Evolutionary conservation across 345 rosid genomes (phyloP), one percentile per base, ranked within the genome.

Genomic region (Bruguiera gymnorhiza): DNA sequence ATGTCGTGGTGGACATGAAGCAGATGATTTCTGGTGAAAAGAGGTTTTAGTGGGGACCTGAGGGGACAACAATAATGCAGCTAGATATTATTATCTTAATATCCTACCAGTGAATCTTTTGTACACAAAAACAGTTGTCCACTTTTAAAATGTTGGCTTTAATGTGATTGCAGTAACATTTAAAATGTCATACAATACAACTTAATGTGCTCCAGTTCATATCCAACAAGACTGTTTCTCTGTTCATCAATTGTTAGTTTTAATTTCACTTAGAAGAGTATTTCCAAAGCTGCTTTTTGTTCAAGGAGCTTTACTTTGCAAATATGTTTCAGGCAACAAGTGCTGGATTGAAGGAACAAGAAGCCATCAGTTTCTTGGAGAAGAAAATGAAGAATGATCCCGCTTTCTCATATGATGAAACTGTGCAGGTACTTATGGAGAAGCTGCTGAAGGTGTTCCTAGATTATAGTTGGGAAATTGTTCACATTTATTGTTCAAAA

Each of bases 331-430:
- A 96, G 98, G 99, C 98, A 59, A 96, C 99, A 32, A 92, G 99
- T 73, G 98, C 97, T 75, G 99, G 99, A 68, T 81, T 87, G 66
- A 96, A 92, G 79, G 99, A 96, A 72, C 99, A 96, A 79, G 99
- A 96, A 82, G 98, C 99, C 36, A 88, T 96, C 73, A 96, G 90
- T 81, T 96, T 96, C 85, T 77, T 96, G 87, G 99, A 96, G 79
- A 96, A 95, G 88, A 95, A 95, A 79, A 90, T 95, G 99, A 95
- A 92, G 83, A 93, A 87, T 77, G 93, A 92, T 68, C 97, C 96
- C 53, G 76, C 86, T 11, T 87, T 92, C 75, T 73, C 99, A 1
- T 95, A 84, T 52, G 91, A 88, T 53, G 98, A 96, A 84, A 96
- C 98, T 2, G 99, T 92, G 75, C 99, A 96, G 97, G 99, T 91